Percentiles rank a stretch among this genome's conserved stretches.
phyloP scores from a whole-genome alignment of 495 filamentous ascomycete genomes.

The Astrothelium subdiscretum region DNA sequence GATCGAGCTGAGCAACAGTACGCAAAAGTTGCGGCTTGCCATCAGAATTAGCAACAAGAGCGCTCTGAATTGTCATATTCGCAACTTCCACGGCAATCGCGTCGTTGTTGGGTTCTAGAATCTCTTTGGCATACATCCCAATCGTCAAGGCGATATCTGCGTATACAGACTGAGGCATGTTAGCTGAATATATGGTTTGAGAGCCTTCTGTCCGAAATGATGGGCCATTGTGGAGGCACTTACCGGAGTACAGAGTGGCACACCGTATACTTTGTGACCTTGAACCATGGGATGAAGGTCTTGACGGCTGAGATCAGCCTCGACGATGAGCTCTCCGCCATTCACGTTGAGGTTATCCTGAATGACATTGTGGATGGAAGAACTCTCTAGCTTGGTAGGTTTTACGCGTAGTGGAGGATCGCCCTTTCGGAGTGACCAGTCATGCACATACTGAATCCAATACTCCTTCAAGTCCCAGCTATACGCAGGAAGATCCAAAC shows the following conservation, averaged over 20 bases:
- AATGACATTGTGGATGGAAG: constrained; percentile 31
- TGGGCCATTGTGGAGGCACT: background rate
- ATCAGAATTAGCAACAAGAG: constrained; percentile 4
- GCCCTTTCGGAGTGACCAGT: constrained; percentile 40
- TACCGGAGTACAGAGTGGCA: constrained; percentile 43
- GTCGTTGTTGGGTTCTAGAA: constrained; percentile 28
- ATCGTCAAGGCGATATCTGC: constrained; percentile 69
- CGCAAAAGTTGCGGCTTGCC: constrained; percentile 30
- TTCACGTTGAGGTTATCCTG: constrained; percentile 44
- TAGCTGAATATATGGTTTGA: background rate
- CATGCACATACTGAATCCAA: constrained; percentile 68
- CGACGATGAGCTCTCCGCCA: constrained; percentile 45
- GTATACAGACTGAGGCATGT: constrained; percentile 39
- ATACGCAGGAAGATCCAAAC: constrained; percentile 64
- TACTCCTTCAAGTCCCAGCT: constrained; percentile 72
- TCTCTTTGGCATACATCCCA: constrained; percentile 53
- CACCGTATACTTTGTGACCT: constrained; percentile 65
- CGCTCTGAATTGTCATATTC: constrained; percentile 10
- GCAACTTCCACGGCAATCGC: constrained; percentile 7
- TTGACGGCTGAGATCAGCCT: constrained; percentile 54
- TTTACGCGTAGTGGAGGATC: constrained; percentile 21
- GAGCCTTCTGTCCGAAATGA: background rate
- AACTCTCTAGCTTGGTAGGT: constrained; percentile 23
- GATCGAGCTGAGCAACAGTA: constrained; percentile 17
- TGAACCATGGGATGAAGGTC: constrained; percentile 49